These are phyloP conservation scores for Populus nigra DNA, from an alignment of 345 rosid genomes.

Conservation along the genomic window DNA sequence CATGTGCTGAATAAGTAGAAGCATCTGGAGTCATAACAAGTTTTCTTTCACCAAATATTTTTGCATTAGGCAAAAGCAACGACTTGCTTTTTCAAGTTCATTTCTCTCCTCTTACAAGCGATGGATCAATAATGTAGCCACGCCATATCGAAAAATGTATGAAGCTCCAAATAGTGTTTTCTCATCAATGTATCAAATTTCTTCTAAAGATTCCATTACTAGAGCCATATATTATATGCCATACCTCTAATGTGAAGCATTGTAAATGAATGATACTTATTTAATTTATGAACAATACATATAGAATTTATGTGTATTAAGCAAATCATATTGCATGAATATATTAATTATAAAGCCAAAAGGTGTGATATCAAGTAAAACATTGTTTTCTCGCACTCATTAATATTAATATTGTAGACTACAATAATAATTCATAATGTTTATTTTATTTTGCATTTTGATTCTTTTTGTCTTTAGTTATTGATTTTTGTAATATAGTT, in stretches of 20 bases:
- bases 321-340: neutral
- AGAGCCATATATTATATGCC: slow-evolving; percentile 65
- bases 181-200: slow-evolving; percentile 55
- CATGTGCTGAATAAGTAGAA: slow-evolving; percentile 45
- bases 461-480: too few relatives aligned
- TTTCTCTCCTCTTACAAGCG: slow-evolving; percentile 65
- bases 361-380: too few relatives aligned
- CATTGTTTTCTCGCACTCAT: too few relatives aligned
- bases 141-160: slow-evolving; percentile 80
- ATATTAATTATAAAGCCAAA: too few relatives aligned
- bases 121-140: slow-evolving; percentile 72
- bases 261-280: too few relatives aligned
- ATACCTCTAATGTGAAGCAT: slow-evolving; percentile 28
- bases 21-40: slow-evolving; percentile 50
- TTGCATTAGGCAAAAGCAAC: slow-evolving; percentile 75
- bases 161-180: slow-evolving; percentile 78
- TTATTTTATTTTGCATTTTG: too few relatives aligned
- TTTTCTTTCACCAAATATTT: slow-evolving; percentile 38
- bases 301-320: neutral
- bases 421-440: too few relatives aligned
- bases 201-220: slow-evolving; percentile 55
- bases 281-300: too few relatives aligned
- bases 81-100: slow-evolving; percentile 79
- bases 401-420: too few relatives aligned
- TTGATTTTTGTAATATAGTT: too few relatives aligned